Conservation (phyloP, 2,329 filamentous ascomycete species). For the Ophiostoma sp. region DNA sequence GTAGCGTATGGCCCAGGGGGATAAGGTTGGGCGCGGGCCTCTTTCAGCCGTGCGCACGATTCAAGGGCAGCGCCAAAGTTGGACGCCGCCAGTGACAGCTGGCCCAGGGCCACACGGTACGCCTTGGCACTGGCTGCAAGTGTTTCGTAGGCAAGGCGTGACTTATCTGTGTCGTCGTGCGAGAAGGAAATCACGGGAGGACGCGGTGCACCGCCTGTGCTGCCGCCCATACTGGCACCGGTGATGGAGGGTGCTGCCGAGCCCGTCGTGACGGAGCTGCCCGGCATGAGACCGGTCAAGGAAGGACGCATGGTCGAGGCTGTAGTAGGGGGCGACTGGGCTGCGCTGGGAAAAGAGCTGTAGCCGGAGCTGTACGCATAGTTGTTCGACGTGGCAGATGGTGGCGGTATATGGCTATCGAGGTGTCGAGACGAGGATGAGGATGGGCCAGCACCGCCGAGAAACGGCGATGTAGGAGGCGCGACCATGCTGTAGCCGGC, state of each 20-base stretch:
- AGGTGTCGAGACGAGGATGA: neutral
- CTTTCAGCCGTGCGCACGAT: slow-evolving; percentile 62
- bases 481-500: slow-evolving; percentile 8
- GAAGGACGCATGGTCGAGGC: slow-evolving; percentile 21
- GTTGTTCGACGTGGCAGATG: neutral
- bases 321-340: slow-evolving; percentile 18
- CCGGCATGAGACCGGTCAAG: slow-evolving; percentile 9
- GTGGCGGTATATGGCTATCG: neutral
- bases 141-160: slow-evolving; percentile 58
- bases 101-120: slow-evolving; percentile 57
- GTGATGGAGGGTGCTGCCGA: slow-evolving; percentile 9
- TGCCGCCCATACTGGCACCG: neutral
- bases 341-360: slow-evolving; percentile 22
- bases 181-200: slow-evolving; percentile 32
- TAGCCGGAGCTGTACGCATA: slow-evolving; percentile 20
- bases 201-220: neutral
- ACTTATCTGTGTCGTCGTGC: slow-evolving; percentile 58
- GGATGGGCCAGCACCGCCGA: slow-evolving; percentile 1
- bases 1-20: slow-evolving; percentile 31
- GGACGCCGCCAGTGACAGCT: slow-evolving; percentile 57
- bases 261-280: neutral
- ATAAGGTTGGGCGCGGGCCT: slow-evolving; percentile 57
- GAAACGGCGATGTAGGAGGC: neutral
- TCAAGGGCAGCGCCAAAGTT: slow-evolving; percentile 61
- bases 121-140: slow-evolving; percentile 58